Percentiles rank a stretch among this genome's conserved stretches.
These are phyloP conservation scores for Candida coquimbonensis DNA, from an alignment of 805 yeast genomes.

Conservation along the genomic window DNA sequence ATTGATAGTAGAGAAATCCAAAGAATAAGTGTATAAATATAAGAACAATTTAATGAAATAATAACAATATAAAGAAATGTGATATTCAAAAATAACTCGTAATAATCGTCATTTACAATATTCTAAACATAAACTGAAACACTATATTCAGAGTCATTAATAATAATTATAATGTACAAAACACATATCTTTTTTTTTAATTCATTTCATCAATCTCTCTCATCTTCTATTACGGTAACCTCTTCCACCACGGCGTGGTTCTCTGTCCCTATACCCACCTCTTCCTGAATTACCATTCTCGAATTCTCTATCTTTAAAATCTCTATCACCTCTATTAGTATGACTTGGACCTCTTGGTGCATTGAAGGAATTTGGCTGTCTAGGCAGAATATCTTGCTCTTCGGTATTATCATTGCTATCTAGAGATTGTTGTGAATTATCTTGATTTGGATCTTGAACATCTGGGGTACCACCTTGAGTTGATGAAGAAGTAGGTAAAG, in stretches of 20 bases:
- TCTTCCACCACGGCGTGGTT: conserved; percentile 13
- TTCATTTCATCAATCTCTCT: neutral
- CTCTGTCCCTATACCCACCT: conserved; percentile 18
- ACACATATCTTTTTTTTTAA: neutral
- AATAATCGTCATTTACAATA: too few species aligned
- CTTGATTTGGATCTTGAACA: too few species aligned
- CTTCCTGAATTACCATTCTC: conserved; percentile 6
- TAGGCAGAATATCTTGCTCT: too few species aligned
- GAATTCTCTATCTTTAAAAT: conserved; percentile 15
- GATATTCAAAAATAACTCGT: too few species aligned
- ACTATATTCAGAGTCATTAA: too few species aligned
- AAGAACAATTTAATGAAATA: neutral
- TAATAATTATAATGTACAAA: neutral
- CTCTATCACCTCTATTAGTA: conserved; percentile 2
- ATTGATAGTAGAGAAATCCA: conserved; percentile 24
- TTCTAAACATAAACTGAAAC: too few species aligned
- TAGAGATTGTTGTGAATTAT: neutral
- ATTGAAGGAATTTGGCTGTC: conserved; percentile 3
- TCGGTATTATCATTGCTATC: neutral
- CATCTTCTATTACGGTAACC: conserved; percentile 11
- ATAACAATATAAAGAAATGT: neutral
- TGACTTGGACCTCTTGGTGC: conserved; percentile 12
- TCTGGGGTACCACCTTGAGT: too few species aligned
- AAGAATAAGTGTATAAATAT: neutral
- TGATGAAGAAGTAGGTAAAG: neutral